Evolutionary conservation across 345 rosid species (phyloP).

Genomic region (Hevea brasiliensis): DNA sequence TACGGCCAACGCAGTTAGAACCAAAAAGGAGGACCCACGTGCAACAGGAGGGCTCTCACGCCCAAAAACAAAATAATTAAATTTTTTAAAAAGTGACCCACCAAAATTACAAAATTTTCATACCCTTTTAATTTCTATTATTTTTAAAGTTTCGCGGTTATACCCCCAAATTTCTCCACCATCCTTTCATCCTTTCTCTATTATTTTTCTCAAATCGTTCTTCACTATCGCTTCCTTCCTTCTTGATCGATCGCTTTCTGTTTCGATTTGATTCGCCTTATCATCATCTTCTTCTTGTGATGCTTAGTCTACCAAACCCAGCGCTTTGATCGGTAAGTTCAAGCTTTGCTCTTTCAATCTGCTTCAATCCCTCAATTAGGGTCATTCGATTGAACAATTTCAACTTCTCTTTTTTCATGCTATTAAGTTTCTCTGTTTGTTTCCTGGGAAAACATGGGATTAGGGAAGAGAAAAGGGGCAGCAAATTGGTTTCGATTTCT

Average conservation of each 20-base stretch:
- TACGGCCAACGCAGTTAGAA: neutral
- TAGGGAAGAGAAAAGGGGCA: neutral
- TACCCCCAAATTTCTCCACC: conserved; percentile 24
- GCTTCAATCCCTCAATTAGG: neutral
- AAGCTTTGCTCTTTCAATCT: neutral
- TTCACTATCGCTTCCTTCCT: neutral
- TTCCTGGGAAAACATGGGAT: neutral
- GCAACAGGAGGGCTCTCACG: neutral
- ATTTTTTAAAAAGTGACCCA: neutral
- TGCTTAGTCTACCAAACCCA: neutral
- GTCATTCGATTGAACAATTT: neutral
- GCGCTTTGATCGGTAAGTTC: conserved; percentile 22
- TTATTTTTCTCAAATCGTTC: neutral
- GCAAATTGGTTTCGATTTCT: conserved; percentile 2
- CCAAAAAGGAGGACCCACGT: neutral
- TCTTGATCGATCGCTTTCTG: conserved; percentile 1
- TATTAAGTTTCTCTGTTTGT: neutral
- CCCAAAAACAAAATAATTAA: neutral
- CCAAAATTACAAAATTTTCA: neutral
- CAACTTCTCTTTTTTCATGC: neutral
- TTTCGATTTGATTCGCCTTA: neutral
- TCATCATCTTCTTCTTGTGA: neutral
- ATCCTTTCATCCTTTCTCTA: conserved; percentile 1
- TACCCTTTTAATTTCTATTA: conserved; percentile 11
- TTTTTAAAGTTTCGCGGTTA: conserved; percentile 34